Base-by-base conservation (phyloP, 1,139 yeast genomes). In the Pichia sp. region DNA sequence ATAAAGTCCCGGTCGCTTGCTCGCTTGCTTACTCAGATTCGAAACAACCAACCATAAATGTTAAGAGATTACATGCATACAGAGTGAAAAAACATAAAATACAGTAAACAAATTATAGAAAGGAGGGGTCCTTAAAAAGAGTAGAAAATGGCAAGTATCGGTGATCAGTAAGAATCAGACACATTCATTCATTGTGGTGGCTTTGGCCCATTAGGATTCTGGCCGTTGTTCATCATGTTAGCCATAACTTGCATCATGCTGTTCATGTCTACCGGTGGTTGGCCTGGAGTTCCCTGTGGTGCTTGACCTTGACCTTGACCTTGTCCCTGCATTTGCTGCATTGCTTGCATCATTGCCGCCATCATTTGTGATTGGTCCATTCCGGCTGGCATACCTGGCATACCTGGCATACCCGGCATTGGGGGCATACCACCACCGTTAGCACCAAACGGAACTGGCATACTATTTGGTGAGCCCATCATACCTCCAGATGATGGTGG, bases 211-310 rank as follows among this genome's bases (percentile, higher is more conserved):
- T 39, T n/a, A n/a, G n/a, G n/a, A n/a, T n/a, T n/a, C n/a, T n/a
- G n/a, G 40, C 16, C 38, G 42, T 30, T 45, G 52, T 49, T 45
- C 58, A 56, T 54, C 60, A 57, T 53, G 31, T 46, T 48, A 11
- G 59, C 57, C 47, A 57, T 42, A 18, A 52, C 55, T 40, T 55
- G 59, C 35, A 57, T 49, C 59, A 57, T 52, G 14, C 47, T 46
- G 29, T 47, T 49, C 58, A 56, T 54, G 38, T 56, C 59, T n/a
- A 49, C 50, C 30, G 46, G 29, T 49, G 17, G 17, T n/a, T n/a
- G n/a, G n/a, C n/a, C n/a, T 14, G 27, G 27, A 2, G 8, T 10
- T 6, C 26, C 26, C 13, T 20, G n/a, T 20, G 37, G 35, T 8
- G 28, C 29, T 16, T 25, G 29, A 12, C 31, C 30, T 23, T 29